Evolutionary conservation across 1,139 yeast genomes (phyloP).

Genomic region (Hemisphaericaspora lyxosophila): DNA sequence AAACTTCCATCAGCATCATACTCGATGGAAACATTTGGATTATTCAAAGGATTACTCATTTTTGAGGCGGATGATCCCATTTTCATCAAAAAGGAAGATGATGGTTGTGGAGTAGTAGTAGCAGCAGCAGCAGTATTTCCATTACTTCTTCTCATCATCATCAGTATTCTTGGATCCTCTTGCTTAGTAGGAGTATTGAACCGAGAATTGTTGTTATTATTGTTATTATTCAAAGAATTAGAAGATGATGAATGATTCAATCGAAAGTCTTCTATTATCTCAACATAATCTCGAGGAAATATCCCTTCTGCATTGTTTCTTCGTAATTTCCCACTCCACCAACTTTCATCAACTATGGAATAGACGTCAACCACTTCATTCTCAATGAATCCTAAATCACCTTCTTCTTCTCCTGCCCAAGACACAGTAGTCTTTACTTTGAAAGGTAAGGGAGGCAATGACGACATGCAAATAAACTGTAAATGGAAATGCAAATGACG

Average conservation of each 20-base stretch:
- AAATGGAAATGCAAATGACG: too few species aligned
- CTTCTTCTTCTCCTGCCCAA: conserved; percentile 89
- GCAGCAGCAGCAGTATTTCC: conserved; percentile 16
- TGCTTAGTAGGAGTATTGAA: conserved; percentile 14
- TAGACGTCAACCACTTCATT: conserved; percentile 87
- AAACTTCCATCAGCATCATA: conserved; percentile 24
- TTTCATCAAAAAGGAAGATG: too few species aligned
- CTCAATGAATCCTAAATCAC: conserved; percentile 89
- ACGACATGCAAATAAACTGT: conserved; percentile 5
- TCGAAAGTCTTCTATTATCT: conserved; percentile 39
- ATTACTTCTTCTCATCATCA: conserved; percentile 15
- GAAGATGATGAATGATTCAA: conserved; percentile 16
- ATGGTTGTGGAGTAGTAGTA: conserved; percentile 12
- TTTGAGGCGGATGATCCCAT: conserved; percentile 10
- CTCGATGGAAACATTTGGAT: conserved; percentile 23
- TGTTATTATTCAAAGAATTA: conserved; percentile 15
- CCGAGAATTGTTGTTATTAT: conserved; percentile 1
- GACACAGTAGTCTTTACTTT: conserved; percentile 76
- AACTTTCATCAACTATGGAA: conserved; percentile 78
- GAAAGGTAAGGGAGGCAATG: conserved; percentile 54
- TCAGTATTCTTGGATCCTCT: conserved; percentile 12
- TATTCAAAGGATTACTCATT: conserved; percentile 15
- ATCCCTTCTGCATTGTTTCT: conserved; percentile 82
- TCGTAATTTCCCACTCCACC: conserved; percentile 85
- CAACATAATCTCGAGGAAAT: conserved; percentile 89